Conservation (phyloP, 352 stramenopile genomes). For the Phytopythium helicoides region DNA sequence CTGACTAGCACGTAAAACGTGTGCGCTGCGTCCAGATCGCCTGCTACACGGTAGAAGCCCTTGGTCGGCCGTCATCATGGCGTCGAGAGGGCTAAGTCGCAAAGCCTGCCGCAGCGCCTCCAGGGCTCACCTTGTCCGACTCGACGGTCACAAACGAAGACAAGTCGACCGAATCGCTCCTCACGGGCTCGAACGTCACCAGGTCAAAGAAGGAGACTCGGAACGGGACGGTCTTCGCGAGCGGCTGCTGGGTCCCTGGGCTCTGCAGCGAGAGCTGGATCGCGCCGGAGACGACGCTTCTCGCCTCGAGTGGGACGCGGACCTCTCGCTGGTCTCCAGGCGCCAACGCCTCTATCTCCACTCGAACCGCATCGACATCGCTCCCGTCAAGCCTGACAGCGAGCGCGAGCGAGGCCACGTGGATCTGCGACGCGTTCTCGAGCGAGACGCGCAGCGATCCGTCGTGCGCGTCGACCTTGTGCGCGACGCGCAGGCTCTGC, state of each 20-base stretch:
- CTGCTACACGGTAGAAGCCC: conserved; percentile 50
- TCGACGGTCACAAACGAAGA: conserved; percentile 8
- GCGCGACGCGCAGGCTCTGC: conserved; percentile 49
- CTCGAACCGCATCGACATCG: conserved; percentile 13
- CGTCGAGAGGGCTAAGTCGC: conserved; percentile 51
- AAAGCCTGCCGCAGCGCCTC: conserved; percentile 43
- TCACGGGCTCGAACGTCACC: conserved; percentile 28
- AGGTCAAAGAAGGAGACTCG: conserved; percentile 43
- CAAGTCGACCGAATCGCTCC: conserved; percentile 13
- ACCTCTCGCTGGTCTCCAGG: conserved; percentile 23
- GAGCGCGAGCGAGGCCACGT: conserved; percentile 30
- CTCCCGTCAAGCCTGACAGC: conserved; percentile 10
- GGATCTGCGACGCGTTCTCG: conserved; percentile 60
- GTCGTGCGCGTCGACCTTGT: conserved; percentile 13
- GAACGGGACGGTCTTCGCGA: conserved; percentile 46
- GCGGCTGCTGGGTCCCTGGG: conserved; percentile 54
- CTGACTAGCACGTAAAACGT: conserved; percentile 34
- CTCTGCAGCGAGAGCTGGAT: conserved; percentile 45
- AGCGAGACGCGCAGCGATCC: conserved; percentile 28
- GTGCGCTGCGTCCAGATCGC: conserved; percentile 1
- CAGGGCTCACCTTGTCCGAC: conserved; percentile 32
- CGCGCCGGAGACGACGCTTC: conserved; percentile 15
- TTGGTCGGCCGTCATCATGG: conserved; percentile 35
- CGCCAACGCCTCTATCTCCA: conserved; percentile 19
- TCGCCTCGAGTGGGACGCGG: conserved; percentile 18